Evolutionary conservation across 345 rosid species (phyloP).

Genomic region (Pugionium dolabratum): DNA sequence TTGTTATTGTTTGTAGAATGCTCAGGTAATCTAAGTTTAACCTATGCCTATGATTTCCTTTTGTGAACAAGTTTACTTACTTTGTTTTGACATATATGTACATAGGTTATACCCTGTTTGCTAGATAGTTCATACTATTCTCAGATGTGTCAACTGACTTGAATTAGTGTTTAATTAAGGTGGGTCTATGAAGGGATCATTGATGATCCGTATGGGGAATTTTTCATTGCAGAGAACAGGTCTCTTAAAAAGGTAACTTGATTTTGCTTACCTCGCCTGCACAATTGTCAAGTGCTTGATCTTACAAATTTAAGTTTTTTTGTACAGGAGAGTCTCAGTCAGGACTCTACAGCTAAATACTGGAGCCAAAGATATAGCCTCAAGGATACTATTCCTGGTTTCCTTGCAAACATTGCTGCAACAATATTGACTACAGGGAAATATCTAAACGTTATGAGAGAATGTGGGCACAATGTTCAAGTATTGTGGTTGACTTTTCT

Average conservation of each 20-base stretch:
- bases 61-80: slow-evolving; percentile 16
- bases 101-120: slow-evolving; percentile 22
- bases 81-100: slow-evolving; percentile 12
- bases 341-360: slow-evolving; percentile 77
- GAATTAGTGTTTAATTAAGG: slow-evolving; percentile 48
- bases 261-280: slow-evolving; percentile 14
- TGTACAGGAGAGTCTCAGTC: slow-evolving; percentile 85
- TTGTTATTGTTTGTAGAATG: slow-evolving; percentile 17
- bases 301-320: slow-evolving; percentile 33
- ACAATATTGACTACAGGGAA: slow-evolving; percentile 95
- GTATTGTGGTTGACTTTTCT: slow-evolving; percentile 40
- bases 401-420: slow-evolving; percentile 88
- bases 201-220: slow-evolving; percentile 96
- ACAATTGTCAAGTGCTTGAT: slow-evolving; percentile 9
- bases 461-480: slow-evolving; percentile 97
- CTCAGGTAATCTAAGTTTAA: slow-evolving; percentile 10
- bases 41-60: background rate
- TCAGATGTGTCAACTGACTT: slow-evolving; percentile 30
- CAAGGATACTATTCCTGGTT: slow-evolving; percentile 92
- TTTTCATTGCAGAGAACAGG: slow-evolving; percentile 89
- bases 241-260: slow-evolving; percentile 78
- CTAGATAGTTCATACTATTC: slow-evolving; percentile 10
- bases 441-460: slow-evolving; percentile 96
- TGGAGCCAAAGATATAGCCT: slow-evolving; percentile 91
- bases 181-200: slow-evolving; percentile 99